phyloP scores from a whole-genome alignment of 441 rosid genomes.

The Populus hybrid region DNA sequence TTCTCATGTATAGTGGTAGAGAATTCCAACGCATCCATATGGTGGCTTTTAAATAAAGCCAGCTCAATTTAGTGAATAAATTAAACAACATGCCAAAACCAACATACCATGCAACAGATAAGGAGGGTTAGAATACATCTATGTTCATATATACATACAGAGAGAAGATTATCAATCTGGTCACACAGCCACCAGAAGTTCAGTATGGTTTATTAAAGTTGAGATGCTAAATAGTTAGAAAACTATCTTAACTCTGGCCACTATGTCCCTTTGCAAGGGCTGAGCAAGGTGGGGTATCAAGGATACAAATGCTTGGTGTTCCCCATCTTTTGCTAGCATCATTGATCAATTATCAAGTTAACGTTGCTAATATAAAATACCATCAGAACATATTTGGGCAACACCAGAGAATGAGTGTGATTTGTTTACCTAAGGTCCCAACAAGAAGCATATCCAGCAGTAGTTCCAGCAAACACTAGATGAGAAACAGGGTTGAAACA shows the following conservation, averaged over 20 bases:
- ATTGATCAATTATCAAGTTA: not conserved
- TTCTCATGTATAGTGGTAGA: not conserved
- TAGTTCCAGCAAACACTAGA: slow-evolving; percentile 71
- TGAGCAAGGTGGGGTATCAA: not conserved
- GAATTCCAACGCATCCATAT: not conserved
- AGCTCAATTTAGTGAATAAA: not conserved
- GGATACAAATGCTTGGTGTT: not conserved
- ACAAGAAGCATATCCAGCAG: slow-evolving; percentile 67
- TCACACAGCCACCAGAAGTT: not conserved
- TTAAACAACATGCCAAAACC: not conserved
- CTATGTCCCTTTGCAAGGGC: not conserved
- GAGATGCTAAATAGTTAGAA: not conserved
- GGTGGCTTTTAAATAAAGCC: not conserved
- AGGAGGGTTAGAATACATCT: not conserved
- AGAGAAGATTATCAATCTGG: not conserved
- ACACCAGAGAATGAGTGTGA: not conserved
- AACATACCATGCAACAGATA: not conserved
- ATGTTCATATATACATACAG: too few relatives aligned
- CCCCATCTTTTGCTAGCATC: not conserved
- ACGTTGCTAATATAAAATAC: not conserved
- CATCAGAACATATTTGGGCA: not conserved
- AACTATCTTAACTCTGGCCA: not conserved
- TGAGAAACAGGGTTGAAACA: slow-evolving; percentile 59
- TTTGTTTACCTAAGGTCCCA: slow-evolving; percentile 76
- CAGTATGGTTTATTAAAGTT: not conserved